Conservation (phyloP, 352 stramenopile species). For the Globisporangium heterothallicum region DNA sequence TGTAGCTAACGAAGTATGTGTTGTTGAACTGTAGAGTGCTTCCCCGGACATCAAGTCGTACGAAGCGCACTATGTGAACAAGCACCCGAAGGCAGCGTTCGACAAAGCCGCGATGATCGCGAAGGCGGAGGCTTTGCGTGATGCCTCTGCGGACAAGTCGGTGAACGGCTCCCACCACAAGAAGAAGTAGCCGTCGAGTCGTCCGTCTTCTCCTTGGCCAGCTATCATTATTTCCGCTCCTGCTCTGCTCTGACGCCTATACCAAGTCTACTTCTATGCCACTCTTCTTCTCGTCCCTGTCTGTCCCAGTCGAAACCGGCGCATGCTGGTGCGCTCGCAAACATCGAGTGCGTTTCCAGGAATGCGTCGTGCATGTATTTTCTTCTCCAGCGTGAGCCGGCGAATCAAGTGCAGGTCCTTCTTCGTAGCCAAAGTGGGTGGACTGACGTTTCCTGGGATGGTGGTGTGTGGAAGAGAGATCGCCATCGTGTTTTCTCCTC, state of each 20-base stretch:
- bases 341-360: too few species aligned
- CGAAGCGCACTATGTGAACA: slow-evolving; percentile 53
- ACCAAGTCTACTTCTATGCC: neutral
- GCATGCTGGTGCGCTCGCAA: too few species aligned
- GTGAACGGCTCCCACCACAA: slow-evolving; percentile 48
- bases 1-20: too few species aligned
- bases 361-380: too few species aligned
- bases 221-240: neutral
- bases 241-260: neutral
- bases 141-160: slow-evolving; percentile 21
- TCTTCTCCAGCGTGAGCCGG: too few species aligned
- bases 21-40: slow-evolving; percentile 24
- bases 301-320: neutral
- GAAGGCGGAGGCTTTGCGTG: slow-evolving; percentile 47
- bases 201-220: neutral
- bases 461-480: too few species aligned
- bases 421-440: too few species aligned
- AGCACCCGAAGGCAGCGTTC: slow-evolving; percentile 51
- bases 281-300: neutral
- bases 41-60: slow-evolving; percentile 63
- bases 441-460: too few species aligned
- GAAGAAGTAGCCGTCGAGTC: slow-evolving; percentile 25
- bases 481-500: neutral
- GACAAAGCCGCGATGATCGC: slow-evolving; percentile 41
- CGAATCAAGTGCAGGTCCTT: too few species aligned